A percentile compares a stretch with the other conserved stretches of the same genome.
phyloP scores from a whole-genome alignment of 2,329 filamentous ascomycete species.

The Polychaeton citri region DNA sequence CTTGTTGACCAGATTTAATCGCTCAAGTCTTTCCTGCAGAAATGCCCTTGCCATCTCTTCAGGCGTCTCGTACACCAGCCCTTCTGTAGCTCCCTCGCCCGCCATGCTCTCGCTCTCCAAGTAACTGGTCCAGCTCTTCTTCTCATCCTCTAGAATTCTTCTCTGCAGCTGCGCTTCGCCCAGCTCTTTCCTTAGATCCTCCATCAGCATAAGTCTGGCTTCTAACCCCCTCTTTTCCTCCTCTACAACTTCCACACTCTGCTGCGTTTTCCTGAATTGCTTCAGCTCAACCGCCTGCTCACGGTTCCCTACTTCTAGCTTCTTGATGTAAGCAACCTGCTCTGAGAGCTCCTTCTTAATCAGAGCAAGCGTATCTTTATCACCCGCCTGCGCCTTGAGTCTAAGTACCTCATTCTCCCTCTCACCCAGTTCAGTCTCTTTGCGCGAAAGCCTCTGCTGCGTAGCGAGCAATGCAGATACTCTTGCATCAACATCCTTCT shows the following conservation, averaged over 20 bases:
- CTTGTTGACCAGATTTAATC: constrained; percentile 64
- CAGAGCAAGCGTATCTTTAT: constrained; percentile 71
- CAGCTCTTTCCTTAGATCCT: constrained; percentile 55
- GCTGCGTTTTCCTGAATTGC: constrained; percentile 66
- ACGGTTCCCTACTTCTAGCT: constrained; percentile 65
- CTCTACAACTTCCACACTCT: constrained; percentile 84
- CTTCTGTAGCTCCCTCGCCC: constrained; percentile 31
- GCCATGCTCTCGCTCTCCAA: constrained; percentile 54
- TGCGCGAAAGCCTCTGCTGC: constrained; percentile 54
- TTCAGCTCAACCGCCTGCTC: constrained; percentile 71
- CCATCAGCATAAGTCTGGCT: constrained; percentile 61
- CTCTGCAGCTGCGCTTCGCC: constrained; percentile 55
- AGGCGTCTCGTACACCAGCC: constrained; percentile 67
- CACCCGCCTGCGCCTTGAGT: constrained; percentile 74
- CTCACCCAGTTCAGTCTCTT: constrained; percentile 56
- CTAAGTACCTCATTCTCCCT: constrained; percentile 74
- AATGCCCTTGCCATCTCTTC: constrained; percentile 77
- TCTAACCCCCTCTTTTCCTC: constrained; percentile 84
- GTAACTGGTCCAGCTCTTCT: constrained; percentile 73
- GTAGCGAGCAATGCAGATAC: constrained; percentile 44
- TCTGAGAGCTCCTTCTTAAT: constrained; percentile 82
- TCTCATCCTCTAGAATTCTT: constrained; percentile 79
- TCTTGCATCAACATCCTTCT: constrained; percentile 43
- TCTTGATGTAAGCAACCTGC: constrained; percentile 82
- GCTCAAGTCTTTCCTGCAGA: constrained; percentile 68